phyloP scores from a whole-genome alignment of 2,329 filamentous ascomycete genomes.

The Elsinoe perseae region DNA sequence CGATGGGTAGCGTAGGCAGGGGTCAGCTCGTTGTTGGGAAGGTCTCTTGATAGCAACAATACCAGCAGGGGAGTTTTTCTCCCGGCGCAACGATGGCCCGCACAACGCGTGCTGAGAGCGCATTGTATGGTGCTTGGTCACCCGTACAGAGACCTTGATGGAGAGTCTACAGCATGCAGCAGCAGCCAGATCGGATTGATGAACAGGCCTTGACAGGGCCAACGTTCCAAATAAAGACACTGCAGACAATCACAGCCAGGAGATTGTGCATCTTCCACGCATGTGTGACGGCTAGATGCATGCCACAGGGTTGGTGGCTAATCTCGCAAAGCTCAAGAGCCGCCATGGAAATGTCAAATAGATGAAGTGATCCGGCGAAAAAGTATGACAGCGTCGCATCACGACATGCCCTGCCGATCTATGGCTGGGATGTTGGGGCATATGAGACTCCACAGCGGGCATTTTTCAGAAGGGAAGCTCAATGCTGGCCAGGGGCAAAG shows the following conservation, averaged over 20 bases:
- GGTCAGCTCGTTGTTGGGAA: neutral
- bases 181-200: neutral
- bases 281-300: neutral
- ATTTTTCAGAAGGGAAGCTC: neutral
- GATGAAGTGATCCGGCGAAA: neutral
- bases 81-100: too few relatives aligned
- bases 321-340: neutral
- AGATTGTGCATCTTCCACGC: neutral
- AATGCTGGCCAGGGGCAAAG: neutral
- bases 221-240: neutral
- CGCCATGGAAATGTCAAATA: slow-evolving; percentile 5
- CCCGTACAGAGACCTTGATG: neutral
- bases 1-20: neutral
- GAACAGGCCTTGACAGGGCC: neutral
- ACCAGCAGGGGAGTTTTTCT: too few relatives aligned
- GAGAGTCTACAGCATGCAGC: neutral
- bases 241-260: neutral
- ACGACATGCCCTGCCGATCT: neutral
- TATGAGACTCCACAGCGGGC: neutral
- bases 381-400: slow-evolving; percentile 12
- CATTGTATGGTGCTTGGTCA: neutral
- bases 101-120: too few relatives aligned
- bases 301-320: slow-evolving; percentile 1
- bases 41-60: neutral
- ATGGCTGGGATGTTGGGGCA: neutral